Evolutionary conservation across 164 flowering plant genomes (phyloP), one percentile per base, ranked within the genome.

Genomic region (Piper longum): DNA sequence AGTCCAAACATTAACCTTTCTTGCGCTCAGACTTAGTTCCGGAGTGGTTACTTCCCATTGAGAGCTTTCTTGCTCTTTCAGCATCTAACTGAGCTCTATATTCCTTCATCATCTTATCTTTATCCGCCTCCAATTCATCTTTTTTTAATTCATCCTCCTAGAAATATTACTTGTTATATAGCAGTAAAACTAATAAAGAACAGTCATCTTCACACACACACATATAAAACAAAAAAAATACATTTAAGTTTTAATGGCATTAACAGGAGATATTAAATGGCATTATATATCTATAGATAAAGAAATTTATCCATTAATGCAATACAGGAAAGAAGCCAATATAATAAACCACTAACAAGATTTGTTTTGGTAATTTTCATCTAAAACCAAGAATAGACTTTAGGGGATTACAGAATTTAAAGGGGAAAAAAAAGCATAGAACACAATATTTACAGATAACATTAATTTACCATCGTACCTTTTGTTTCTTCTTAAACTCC

Each of bases 1-100:
- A 44, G 26, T 26, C 39, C 36, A 12, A 16, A 36, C 8, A 41
- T 16, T 11, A n/a, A 85, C 98, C 95, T 65, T 83, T 89, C 82
- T 70, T 82, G 66, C 70, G 80, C 67, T 54, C 75, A 60, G 88
- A 79, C 72, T 82, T 89, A 57, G 76, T 77, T 61, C 82, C 68
- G 4, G 91, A 81, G 66, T 80, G 87, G 73, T 90, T 90, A 71
- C 92, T 84, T 61, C 97, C 96, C 42, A 78, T 81, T 43, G 95
- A 79, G 68, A 95, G 97, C 72, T 95, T 95, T 66, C 65, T 76
- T 45, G 95, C 96, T 77, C 99, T 84, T 78, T 95, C 99, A 67
- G 96, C 97, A 78, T 95, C 97, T 68, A 95, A 76, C 64, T 87
- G 97, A 63, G 97, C 97, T 74, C 99, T 78, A 71, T 95, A 95